phyloP scores from a whole-genome alignment of 164 flowering plant genomes.

The Sedum album region DNA sequence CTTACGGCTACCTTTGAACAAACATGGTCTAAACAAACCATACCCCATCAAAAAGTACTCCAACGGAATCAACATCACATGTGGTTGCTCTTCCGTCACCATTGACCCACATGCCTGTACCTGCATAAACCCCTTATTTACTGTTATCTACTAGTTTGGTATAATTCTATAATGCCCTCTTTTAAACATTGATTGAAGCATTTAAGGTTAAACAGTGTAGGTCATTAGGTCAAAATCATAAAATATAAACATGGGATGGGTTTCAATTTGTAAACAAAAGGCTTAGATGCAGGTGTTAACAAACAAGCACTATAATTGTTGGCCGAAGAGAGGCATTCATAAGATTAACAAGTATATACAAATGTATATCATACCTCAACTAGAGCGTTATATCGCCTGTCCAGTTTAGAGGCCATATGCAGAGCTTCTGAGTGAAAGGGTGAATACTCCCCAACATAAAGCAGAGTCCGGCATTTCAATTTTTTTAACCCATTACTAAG shows the following conservation, averaged over 20 bases:
- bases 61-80: constrained; percentile 72
- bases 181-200: not conserved
- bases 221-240: not conserved
- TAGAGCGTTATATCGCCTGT: constrained; percentile 45
- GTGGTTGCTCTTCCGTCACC: constrained; percentile 93
- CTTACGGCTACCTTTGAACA: constrained; percentile 16
- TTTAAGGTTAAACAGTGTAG: not conserved
- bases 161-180: not conserved
- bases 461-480: constrained; percentile 56
- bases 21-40: constrained; percentile 39
- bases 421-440: constrained; percentile 68
- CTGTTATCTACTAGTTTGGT: not conserved
- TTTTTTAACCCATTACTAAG: constrained; percentile 51
- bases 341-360: not conserved
- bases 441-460: constrained; percentile 77
- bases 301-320: not conserved
- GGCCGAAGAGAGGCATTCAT: not conserved
- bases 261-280: not conserved
- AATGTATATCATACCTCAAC: constrained; percentile 52
- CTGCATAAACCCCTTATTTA: constrained; percentile 27
- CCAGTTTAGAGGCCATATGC: constrained; percentile 64
- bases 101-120: constrained; percentile 81
- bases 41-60: constrained; percentile 76
- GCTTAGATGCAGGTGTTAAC: not conserved
- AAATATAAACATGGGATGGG: not conserved